Percentiles rank a stretch among this genome's conserved stretches.
Evolutionary conservation across 2,329 filamentous ascomycete species (phyloP).

Genomic region (Pseudogymnoascus pannorum): DNA sequence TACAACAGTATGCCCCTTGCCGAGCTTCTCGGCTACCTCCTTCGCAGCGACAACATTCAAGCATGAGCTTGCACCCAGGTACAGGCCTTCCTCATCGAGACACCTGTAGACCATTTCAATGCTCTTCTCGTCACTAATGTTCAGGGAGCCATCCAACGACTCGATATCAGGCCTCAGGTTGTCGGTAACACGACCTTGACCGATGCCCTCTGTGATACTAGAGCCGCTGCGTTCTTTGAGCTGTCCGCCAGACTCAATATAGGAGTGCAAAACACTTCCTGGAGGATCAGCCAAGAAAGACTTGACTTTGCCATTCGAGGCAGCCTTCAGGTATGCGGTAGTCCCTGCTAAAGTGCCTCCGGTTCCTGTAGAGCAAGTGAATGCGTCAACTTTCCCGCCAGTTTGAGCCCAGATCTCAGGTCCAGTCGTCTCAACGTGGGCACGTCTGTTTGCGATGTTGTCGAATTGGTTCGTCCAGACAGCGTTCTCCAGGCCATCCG

Average conservation of each 20-base stretch:
- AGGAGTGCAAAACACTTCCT: constrained; percentile 86
- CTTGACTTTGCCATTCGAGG: constrained; percentile 70
- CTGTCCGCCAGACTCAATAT: constrained; percentile 78
- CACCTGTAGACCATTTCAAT: constrained; percentile 98
- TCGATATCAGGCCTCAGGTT: constrained; percentile 82
- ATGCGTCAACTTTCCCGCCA: constrained; percentile 75
- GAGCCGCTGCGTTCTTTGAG: constrained; percentile 74
- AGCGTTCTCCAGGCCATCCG: constrained; percentile 76
- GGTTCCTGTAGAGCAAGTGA: constrained; percentile 91
- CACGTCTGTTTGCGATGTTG: constrained; percentile 86
- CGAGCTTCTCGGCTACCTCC: constrained; percentile 85
- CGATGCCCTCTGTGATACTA: constrained; percentile 96
- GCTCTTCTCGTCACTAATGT: constrained; percentile 85
- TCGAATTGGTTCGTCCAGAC: constrained; percentile 99
- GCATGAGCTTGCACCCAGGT: constrained; percentile 87
- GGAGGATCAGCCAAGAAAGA: constrained; percentile 89
- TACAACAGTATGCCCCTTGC: constrained; percentile 82
- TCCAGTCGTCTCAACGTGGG: constrained; percentile 93
- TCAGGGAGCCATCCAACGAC: constrained; percentile 74
- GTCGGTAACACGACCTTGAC: constrained; percentile 92
- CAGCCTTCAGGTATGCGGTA: constrained; percentile 82
- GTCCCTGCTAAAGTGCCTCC: constrained; percentile 84
- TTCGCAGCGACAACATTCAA: constrained; percentile 94
- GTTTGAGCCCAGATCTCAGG: constrained; percentile 98
- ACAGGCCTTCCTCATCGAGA: constrained; percentile 90